These are phyloP conservation scores for Athelia psychrophila DNA, from an alignment of 1,284 basidiomycete genomes.

Conservation along the genomic window DNA sequence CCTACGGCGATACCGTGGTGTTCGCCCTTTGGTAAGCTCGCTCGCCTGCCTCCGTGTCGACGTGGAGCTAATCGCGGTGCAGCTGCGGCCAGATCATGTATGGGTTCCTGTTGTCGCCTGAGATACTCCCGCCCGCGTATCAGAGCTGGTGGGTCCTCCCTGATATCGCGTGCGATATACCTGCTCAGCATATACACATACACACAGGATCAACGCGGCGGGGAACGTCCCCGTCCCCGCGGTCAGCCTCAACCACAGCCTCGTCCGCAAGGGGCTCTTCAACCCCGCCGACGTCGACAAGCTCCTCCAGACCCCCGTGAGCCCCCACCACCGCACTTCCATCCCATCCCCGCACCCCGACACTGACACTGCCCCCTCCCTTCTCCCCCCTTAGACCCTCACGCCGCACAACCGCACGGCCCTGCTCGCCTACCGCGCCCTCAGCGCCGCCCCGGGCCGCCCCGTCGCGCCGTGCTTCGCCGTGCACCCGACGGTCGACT, in stretches of 20 bases:
- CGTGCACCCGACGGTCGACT: slow-evolving; percentile 81
- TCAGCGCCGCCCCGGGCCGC: slow-evolving; percentile 22
- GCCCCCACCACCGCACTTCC: slow-evolving; percentile 11
- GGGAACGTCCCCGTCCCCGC: slow-evolving; percentile 62
- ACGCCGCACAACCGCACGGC: slow-evolving; percentile 33
- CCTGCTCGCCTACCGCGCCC: slow-evolving; percentile 7
- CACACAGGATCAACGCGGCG: slow-evolving; percentile 54
- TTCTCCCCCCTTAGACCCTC: slow-evolving; percentile 28
- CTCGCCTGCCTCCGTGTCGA: background rate
- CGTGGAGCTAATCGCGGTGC: no score
- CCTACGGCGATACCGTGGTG: slow-evolving; percentile 82
- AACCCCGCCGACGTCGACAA: slow-evolving; percentile 55
- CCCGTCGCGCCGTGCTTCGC: slow-evolving; percentile 56
- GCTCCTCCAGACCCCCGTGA: slow-evolving; percentile 47
- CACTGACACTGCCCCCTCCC: slow-evolving; percentile 14
- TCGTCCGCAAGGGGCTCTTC: slow-evolving; percentile 58
- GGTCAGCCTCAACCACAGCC: slow-evolving; percentile 59
- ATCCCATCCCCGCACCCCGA: no score
- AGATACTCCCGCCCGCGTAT: slow-evolving; percentile 81
- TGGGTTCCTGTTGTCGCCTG: slow-evolving; percentile 77
- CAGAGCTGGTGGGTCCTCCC: slow-evolving; percentile 55
- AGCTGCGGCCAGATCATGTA: slow-evolving; percentile 91
- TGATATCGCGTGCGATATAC: no score
- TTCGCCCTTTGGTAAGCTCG: slow-evolving; percentile 74
- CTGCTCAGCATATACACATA: background rate